These are phyloP conservation scores for Tillandsia fasciculata DNA, from an alignment of 176 grass and related monocot species.

Conservation along the genomic window DNA sequence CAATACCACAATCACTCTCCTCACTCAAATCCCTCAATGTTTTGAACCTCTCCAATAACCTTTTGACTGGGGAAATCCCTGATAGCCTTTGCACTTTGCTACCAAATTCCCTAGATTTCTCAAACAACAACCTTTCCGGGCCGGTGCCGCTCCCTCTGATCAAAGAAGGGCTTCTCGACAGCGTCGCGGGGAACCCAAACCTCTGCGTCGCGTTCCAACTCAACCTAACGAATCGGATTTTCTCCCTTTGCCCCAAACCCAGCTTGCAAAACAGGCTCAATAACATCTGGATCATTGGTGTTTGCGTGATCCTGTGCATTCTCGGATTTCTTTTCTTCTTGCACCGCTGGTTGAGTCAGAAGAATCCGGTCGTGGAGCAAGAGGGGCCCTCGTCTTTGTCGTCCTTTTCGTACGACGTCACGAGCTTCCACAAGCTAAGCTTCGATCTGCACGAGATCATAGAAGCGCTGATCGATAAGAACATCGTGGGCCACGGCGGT, in stretches of 20 bases:
- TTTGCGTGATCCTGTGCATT: conserved; percentile 34
- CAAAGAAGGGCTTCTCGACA: conserved; percentile 71
- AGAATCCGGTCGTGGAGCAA: conserved; percentile 24
- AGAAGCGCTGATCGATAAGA: conserved; percentile 82
- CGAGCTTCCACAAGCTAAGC: conserved; percentile 80
- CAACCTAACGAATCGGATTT: conserved; percentile 38
- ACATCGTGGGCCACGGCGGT: conserved; percentile 74
- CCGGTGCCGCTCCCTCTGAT: conserved; percentile 60
- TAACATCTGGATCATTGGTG: conserved; percentile 45
- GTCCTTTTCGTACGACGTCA: conserved; percentile 69
- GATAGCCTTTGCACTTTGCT: conserved; percentile 62
- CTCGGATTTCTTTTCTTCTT: conserved; percentile 26
- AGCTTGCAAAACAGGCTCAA: conserved; percentile 32
- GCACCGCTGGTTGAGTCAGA: conserved; percentile 37
- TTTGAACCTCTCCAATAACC: conserved; percentile 78
- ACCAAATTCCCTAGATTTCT: conserved; percentile 86
- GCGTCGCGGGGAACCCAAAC: conserved; percentile 63
- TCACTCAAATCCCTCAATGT: conserved; percentile 57
- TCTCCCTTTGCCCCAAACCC: conserved; percentile 53
- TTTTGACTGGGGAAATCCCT: conserved; percentile 62
- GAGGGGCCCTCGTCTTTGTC: conserved; percentile 33
- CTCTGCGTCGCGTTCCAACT: conserved; percentile 71
- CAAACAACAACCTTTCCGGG: conserved; percentile 70
- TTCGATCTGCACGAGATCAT: conserved; percentile 93
- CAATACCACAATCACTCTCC: conserved; percentile 62